Base-by-base conservation (phyloP, 257 asterid species). In the Scutellaria minor region DNA sequence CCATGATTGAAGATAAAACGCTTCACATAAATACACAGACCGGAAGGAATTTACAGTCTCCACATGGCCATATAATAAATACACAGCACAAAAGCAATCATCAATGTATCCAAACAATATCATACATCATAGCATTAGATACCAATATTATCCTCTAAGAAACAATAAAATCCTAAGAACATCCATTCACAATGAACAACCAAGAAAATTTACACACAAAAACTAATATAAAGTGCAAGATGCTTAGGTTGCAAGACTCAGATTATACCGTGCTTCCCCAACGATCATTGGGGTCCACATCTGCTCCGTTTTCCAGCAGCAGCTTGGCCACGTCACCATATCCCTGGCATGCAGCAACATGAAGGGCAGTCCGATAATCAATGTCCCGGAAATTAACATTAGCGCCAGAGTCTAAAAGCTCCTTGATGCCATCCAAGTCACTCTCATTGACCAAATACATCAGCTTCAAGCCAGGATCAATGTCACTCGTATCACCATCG, bases 221-320 rank as follows among this genome's bases (percentile, higher is more conserved):
- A 62, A 57, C 72, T 46, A 57, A 48, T 35, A 42, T 15, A 64
- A 42, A 42, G 22, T 31, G 24, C 51, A 20, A 31, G 42, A 47
- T 40, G 53, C 27, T 6, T 40, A 20, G 41, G 66, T 63, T 9
- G 35, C 51, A 45, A 69, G 69, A 45, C 61, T 50, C 18, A 12
- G 24, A 57, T 7, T 13, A 82, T 93, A 93, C 98, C 98, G 97
- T 86, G 87, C 98, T 91, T 72, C 96, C 96, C 98, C 98, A 91
- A 12, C 97, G 96, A 78, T 93, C 98, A 65, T 73, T 69, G 53
- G 85, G 81, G 82, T 88, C 91, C 20, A 88, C 82, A 22, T 78
- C 63, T 4, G 97, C 97, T 15, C 88, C 89, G 15, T 82, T 84
- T 11, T 86, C 79, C 15, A 93, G 79, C 90, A 93, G 75, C 68